phyloP scores from a whole-genome alignment of 108 stramenopile species.

The Thalassiosira profunda region DNA sequence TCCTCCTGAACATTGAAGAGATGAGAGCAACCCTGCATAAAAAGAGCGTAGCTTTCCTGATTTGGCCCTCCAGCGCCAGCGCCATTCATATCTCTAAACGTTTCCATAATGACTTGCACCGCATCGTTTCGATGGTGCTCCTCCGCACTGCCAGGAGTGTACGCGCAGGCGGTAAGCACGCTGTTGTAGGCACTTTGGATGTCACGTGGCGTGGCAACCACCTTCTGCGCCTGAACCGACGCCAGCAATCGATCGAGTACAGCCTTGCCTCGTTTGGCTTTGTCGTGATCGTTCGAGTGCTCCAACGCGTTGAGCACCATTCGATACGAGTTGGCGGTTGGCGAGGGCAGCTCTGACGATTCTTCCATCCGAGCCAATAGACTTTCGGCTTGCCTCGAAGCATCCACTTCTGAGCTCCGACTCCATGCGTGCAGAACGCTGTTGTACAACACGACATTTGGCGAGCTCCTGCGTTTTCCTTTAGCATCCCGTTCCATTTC shows the following conservation, averaged over 20 bases:
- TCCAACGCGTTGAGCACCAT: slow-evolving; percentile 40
- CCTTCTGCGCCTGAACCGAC: background rate
- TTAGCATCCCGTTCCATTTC: slow-evolving; percentile 28
- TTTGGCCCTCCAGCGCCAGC: slow-evolving; percentile 3
- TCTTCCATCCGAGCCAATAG: slow-evolving; percentile 32
- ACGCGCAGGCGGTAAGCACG: slow-evolving; percentile 30
- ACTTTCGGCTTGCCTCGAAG: slow-evolving; percentile 26
- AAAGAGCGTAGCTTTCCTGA: slow-evolving; percentile 35
- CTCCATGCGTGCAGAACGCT: slow-evolving; percentile 42
- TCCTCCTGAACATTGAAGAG: slow-evolving; percentile 22
- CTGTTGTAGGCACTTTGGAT: slow-evolving; percentile 30
- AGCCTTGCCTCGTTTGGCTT: slow-evolving; percentile 28
- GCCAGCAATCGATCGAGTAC: slow-evolving; percentile 15
- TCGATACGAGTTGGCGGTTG: slow-evolving; percentile 29
- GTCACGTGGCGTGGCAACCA: background rate
- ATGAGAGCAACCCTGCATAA: slow-evolving; percentile 33
- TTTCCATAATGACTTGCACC: slow-evolving; percentile 30
- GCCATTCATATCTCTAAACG: slow-evolving; percentile 26
- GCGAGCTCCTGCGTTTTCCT: background rate
- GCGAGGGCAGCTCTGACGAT: slow-evolving; percentile 8
- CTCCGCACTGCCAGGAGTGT: slow-evolving; percentile 22
- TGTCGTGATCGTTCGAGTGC: slow-evolving; percentile 26
- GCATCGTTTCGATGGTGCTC: slow-evolving; percentile 30
- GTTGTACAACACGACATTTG: slow-evolving; percentile 42
- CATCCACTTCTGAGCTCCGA: slow-evolving; percentile 22